phyloP scores from a whole-genome alignment of 2,329 filamentous ascomycete genomes.

The Neurospora crassa region DNA sequence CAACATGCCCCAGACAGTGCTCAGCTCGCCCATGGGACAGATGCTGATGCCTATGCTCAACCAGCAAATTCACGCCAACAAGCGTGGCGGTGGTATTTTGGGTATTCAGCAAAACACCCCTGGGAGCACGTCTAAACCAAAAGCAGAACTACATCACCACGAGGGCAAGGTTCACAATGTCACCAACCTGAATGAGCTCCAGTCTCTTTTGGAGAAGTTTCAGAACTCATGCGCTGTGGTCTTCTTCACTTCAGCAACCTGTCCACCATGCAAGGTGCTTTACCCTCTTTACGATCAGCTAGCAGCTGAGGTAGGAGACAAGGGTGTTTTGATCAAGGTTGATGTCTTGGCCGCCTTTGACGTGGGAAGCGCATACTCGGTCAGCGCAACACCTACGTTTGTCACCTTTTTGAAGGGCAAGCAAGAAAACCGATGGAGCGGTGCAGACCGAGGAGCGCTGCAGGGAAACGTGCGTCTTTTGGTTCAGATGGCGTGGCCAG shows the following conservation, averaged over 20 bases:
- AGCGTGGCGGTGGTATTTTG: constrained; percentile 40
- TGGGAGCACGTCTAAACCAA: constrained; percentile 21
- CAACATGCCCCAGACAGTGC: constrained; percentile 73
- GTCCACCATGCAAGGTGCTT: constrained; percentile 71
- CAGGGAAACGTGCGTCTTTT: constrained; percentile 64
- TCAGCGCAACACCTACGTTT: constrained; percentile 80
- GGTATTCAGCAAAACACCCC: constrained; percentile 33
- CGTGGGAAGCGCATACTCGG: constrained; percentile 53
- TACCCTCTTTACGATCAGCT: constrained; percentile 77
- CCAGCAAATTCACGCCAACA: constrained; percentile 39
- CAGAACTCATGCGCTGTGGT: constrained; percentile 64
- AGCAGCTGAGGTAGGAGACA: constrained; percentile 60
- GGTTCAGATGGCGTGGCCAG: constrained; percentile 62
- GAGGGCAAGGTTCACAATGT: constrained; percentile 50
- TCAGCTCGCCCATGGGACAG: constrained; percentile 49
- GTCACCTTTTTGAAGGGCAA: constrained; percentile 71
- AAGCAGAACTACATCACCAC: constrained; percentile 16
- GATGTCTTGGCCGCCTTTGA: constrained; percentile 61
- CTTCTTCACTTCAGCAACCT: constrained; percentile 88
- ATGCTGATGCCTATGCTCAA: constrained; percentile 70
- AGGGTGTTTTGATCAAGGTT: constrained; percentile 69
- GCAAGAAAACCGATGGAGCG: constrained; percentile 71
- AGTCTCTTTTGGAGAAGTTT: constrained; percentile 49
- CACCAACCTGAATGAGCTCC: constrained; percentile 48
- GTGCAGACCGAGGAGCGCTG: constrained; percentile 60